These are phyloP conservation scores for Clathrospora elynae DNA, from an alignment of 2,329 filamentous ascomycete genomes.

Conservation along the genomic window DNA sequence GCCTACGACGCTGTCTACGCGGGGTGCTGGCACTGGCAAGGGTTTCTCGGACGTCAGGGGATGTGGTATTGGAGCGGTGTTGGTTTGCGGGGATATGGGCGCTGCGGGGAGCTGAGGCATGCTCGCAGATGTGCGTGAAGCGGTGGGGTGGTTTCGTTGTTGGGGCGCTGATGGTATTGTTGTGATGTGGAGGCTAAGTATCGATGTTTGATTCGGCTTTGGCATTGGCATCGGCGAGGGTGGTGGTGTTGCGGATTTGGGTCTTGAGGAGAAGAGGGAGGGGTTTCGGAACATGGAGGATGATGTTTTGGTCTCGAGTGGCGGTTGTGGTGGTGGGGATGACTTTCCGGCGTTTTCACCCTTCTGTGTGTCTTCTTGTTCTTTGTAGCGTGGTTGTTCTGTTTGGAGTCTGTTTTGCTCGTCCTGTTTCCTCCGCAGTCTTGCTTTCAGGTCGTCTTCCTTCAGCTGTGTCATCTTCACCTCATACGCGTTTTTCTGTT, in stretches of 20 bases:
- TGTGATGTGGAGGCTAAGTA: constrained; percentile 23
- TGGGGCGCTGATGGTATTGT: constrained; percentile 1
- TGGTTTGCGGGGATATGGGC: background rate
- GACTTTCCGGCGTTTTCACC: constrained; percentile 2
- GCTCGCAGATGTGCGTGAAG: constrained; percentile 3
- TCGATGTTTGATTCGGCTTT: constrained; percentile 17
- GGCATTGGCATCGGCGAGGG: constrained; percentile 1
- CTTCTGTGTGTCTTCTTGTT: constrained; percentile 4
- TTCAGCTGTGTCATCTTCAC: constrained; percentile 12
- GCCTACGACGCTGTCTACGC: constrained; percentile 7
- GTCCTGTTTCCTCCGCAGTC: constrained; percentile 4
- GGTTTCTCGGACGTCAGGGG: background rate
- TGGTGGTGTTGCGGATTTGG: constrained; percentile 4
- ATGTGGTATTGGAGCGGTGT: background rate
- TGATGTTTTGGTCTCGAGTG: background rate
- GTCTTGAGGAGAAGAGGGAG: constrained; percentile 13
- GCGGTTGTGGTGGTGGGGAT: constrained; percentile 4
- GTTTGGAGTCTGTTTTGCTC: background rate
- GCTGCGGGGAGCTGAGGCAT: constrained; percentile 5
- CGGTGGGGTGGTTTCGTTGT: background rate
- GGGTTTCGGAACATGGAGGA: constrained; percentile 17
- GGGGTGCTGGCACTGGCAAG: constrained; percentile 6
- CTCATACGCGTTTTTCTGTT: constrained; percentile 11
- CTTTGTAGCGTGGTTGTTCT: background rate
- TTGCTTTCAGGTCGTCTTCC: constrained; percentile 12